Conservation (phyloP, 805 yeast species). For the Monosporozyma siamensis region DNA sequence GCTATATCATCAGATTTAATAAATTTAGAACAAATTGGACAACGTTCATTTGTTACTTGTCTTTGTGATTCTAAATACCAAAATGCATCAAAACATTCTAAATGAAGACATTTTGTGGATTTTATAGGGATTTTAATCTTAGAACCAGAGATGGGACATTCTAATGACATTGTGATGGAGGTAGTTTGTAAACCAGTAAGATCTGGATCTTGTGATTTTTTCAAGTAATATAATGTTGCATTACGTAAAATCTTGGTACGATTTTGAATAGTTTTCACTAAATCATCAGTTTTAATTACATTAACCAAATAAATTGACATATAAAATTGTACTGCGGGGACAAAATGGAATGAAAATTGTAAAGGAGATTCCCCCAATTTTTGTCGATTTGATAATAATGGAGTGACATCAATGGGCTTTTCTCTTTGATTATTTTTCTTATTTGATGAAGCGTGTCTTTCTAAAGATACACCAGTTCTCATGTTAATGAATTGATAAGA, state of each 20-base stretch:
- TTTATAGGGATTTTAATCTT: conserved; percentile 66
- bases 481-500: neutral
- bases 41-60: conserved; percentile 76
- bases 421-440: neutral
- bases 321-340: neutral
- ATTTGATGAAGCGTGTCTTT: neutral
- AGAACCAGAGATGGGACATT: conserved; percentile 69
- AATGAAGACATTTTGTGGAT: conserved; percentile 63
- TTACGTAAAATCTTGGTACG: conserved; percentile 43
- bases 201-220: conserved; percentile 31
- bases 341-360: conserved; percentile 1
- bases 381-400: neutral
- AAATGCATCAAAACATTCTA: conserved; percentile 83
- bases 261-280: neutral
- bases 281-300: neutral
- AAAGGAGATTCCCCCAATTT: neutral
- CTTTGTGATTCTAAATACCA: conserved; percentile 65
- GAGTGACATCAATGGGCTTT: neutral
- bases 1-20: conserved; percentile 51
- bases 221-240: conserved; percentile 42
- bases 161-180: conserved; percentile 54
- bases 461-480: neutral
- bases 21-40: conserved; percentile 66
- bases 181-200: conserved; percentile 67
- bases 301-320: neutral